Evolutionary conservation across 257 asterid genomes (phyloP).

Genomic region (Fraxinus quadrangulata): DNA sequence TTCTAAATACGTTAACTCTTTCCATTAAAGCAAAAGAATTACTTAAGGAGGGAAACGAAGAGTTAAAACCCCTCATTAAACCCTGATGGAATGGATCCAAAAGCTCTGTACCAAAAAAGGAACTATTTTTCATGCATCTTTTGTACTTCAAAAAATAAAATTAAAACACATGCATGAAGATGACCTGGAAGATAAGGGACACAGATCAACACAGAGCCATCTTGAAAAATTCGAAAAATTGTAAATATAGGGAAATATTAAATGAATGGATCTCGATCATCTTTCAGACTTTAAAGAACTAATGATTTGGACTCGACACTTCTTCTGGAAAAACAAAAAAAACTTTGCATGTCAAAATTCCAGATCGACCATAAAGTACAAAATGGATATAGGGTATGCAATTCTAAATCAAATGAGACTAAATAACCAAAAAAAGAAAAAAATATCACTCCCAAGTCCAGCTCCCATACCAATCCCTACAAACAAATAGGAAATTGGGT

Average conservation of each 20-base stretch:
- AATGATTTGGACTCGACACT: background rate
- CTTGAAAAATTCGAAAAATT: conserved; percentile 17
- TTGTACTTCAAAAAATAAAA: background rate
- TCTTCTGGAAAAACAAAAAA: conserved; percentile 10
- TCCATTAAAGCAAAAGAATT: background rate
- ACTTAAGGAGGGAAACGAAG: background rate
- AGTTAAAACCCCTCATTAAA: conserved; percentile 30
- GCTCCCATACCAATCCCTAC: conserved; percentile 17
- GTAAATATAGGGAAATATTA: conserved; percentile 7
- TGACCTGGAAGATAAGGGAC: conserved; percentile 30
- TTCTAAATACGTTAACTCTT: conserved; percentile 6
- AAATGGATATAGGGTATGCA: conserved; percentile 6
- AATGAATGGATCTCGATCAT: conserved; percentile 35
- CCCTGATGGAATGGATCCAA: conserved; percentile 32
- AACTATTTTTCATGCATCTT: conserved; percentile 21
- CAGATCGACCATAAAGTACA: conserved; percentile 46
- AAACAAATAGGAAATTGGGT: conserved; percentile 34
- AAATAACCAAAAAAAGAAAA: background rate
- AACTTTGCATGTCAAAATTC: conserved; percentile 29
- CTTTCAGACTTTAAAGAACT: conserved; percentile 17
- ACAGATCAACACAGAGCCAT: conserved; percentile 24
- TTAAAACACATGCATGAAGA: conserved; percentile 24
- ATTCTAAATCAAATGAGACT: conserved; percentile 12
- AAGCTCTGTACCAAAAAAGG: conserved; percentile 18
- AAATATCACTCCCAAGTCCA: background rate